Evolutionary conservation across 176 grass and related monocot genomes (phyloP).

Genomic region (Avena insularis): DNA sequence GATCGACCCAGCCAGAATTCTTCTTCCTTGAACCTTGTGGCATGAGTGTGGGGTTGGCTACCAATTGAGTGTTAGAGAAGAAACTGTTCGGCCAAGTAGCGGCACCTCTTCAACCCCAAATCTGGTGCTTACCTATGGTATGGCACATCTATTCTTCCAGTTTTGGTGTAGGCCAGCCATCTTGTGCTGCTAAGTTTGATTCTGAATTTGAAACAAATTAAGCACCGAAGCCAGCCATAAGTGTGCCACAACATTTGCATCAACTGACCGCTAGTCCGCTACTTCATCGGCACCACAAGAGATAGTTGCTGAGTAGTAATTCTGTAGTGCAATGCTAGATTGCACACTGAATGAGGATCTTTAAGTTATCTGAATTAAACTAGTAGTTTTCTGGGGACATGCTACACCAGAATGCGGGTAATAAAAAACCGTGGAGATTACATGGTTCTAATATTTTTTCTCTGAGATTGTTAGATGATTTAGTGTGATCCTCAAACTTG

Average conservation of each 20-base stretch:
- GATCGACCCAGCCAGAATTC: constrained; percentile 34
- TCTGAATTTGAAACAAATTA: neutral
- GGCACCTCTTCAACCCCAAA: constrained; percentile 14
- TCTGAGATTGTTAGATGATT: constrained; percentile 3
- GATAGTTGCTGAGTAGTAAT: neutral
- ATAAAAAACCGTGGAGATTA: neutral
- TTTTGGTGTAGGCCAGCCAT: constrained; percentile 9
- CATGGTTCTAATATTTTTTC: neutral
- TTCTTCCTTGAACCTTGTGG: constrained; percentile 48
- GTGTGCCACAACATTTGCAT: constrained; percentile 1
- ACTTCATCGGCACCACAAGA: constrained; percentile 11
- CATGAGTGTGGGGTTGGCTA: constrained; percentile 34
- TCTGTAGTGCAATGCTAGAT: constrained; percentile 31
- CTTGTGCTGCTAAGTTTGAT: neutral
- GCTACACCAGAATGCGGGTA: constrained; percentile 7
- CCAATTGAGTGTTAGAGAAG: constrained; percentile 6
- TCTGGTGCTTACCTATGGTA: constrained; percentile 2
- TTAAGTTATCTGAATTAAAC: neutral
- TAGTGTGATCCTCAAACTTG: neutral
- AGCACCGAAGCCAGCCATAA: neutral
- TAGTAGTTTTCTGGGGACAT: constrained; percentile 1
- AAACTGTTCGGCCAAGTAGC: constrained; percentile 17
- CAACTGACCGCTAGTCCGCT: neutral
- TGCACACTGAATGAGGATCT: constrained; percentile 3
- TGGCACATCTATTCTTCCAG: neutral